Conservation (phyloP, 2,329 filamentous ascomycete species). For the Ophiocordyceps camponoti-floridani region DNA sequence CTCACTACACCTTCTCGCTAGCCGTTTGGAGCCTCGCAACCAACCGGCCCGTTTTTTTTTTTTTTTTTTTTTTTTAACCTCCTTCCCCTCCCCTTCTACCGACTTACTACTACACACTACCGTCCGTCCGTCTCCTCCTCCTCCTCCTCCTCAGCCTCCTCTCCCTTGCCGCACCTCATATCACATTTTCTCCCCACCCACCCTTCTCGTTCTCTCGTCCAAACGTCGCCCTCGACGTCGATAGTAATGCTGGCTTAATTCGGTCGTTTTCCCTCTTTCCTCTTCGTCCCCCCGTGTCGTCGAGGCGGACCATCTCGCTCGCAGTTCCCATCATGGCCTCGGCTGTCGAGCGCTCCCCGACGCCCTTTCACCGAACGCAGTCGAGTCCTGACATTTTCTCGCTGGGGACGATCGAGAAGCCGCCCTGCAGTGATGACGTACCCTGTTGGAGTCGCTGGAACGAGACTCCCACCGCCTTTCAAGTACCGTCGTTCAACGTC, state of each 20-base stretch:
- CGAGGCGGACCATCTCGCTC: conserved; percentile 4
- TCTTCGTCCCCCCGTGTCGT: conserved; percentile 3
- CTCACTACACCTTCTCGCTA: not conserved
- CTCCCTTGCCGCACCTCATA: not conserved
- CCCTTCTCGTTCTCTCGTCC: too few relatives aligned
- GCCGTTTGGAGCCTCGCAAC: not conserved
- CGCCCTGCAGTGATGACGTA: not conserved
- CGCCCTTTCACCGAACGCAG: conserved; percentile 15
- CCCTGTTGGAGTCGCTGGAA: conserved; percentile 1
- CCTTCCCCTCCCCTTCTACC: too few relatives aligned
- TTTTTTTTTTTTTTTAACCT: too few relatives aligned
- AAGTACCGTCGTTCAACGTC: conserved; percentile 34
- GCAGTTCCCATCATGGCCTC: conserved; percentile 21
- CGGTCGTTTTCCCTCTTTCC: conserved; percentile 2
- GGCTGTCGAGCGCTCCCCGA: conserved; percentile 14
- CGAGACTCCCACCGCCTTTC: conserved; percentile 21
- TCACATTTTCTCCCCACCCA: too few relatives aligned
- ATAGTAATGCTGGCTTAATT: conserved; percentile 11
- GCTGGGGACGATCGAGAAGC: conserved; percentile 1
- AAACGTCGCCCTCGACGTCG: conserved; percentile 1
- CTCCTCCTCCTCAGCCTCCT: not conserved
- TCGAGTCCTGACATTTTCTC: conserved; percentile 15
- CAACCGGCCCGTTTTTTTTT: not conserved
- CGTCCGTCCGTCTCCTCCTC: too few relatives aligned
- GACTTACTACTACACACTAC: too few relatives aligned